phyloP scores from a whole-genome alignment of 2,329 filamentous ascomycete species.

The Aphanocladium album region DNA sequence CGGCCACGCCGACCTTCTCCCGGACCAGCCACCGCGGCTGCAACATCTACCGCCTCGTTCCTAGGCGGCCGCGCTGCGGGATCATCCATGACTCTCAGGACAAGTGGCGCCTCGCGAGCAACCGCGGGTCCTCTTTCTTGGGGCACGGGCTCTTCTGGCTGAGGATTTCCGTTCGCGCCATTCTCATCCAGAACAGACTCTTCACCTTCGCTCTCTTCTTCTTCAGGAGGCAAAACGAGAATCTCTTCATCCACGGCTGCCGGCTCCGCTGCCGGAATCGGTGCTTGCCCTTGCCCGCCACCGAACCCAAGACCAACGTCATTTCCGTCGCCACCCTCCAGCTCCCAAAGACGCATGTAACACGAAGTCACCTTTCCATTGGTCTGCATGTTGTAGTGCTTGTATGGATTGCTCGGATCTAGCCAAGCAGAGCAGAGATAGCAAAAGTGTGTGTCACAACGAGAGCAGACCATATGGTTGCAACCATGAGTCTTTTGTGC shows the following conservation, averaged over 20 bases:
- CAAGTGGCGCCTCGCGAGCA: constrained; percentile 52
- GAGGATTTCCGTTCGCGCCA: neutral
- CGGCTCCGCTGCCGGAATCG: constrained; percentile 16
- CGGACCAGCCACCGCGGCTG: constrained; percentile 21
- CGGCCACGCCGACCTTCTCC: constrained; percentile 25
- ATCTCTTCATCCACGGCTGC: constrained; percentile 15
- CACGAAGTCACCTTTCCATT: constrained; percentile 55
- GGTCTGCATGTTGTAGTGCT: constrained; percentile 72
- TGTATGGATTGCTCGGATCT: constrained; percentile 73
- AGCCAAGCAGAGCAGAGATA: constrained; percentile 92
- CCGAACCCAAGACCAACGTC: constrained; percentile 43
- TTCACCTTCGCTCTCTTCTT: constrained; percentile 25
- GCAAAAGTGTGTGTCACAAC: constrained; percentile 89
- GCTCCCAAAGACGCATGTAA: constrained; percentile 83
- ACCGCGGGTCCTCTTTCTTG: constrained; percentile 27
- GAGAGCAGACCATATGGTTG: constrained; percentile 94
- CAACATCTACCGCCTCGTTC: neutral
- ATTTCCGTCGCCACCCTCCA: constrained; percentile 71
- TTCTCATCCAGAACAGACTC: constrained; percentile 14
- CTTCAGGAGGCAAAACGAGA: constrained; percentile 26
- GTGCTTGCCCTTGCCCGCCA: constrained; percentile 28
- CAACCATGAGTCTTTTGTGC: constrained; percentile 90
- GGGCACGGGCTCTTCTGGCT: neutral
- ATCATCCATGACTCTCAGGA: constrained; percentile 47
- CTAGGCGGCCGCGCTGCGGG: constrained; percentile 20